Percentiles rank a stretch among this genome's conserved stretches.
Evolutionary conservation across 148 eudicot species (phyloP).

Genomic region (Camellia granthamiana): DNA sequence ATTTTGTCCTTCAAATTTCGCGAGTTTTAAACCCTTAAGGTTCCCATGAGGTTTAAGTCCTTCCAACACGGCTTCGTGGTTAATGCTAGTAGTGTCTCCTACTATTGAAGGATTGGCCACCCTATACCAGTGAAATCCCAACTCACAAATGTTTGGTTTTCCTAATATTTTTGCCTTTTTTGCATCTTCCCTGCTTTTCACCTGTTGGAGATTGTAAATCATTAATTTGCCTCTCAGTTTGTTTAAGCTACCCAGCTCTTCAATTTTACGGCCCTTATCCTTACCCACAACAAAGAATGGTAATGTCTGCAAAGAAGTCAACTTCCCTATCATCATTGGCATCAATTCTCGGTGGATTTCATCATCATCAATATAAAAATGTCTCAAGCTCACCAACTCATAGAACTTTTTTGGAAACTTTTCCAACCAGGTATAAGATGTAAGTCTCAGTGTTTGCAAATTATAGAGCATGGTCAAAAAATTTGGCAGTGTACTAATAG

Average conservation of each 20-base stretch:
- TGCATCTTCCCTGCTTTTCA: too few relatives aligned
- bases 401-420: slow-evolving; percentile 12
- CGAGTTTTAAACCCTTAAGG: too few relatives aligned
- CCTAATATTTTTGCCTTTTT: not conserved
- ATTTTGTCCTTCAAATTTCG: too few relatives aligned
- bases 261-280: not conserved
- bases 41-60: not conserved
- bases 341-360: too few relatives aligned
- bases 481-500: slow-evolving; percentile 12
- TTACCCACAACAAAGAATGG: not conserved
- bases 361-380: not conserved
- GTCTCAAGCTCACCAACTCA: slow-evolving; percentile 16
- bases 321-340: not conserved
- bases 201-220: not conserved
- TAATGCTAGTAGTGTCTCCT: not conserved
- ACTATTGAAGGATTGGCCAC: not conserved
- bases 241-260: not conserved
- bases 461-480: not conserved
- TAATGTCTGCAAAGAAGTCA: slow-evolving; percentile 7
- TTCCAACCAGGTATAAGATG: not conserved
- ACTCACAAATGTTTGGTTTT: not conserved
- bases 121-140: not conserved
- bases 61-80: too few relatives aligned
- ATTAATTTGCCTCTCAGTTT: not conserved
- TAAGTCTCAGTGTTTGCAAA: slow-evolving; percentile 34